Evolutionary conservation across 768 basidiomycete species (phyloP), one percentile per base, ranked within the genome.

Genomic region (Russula abietina): DNA sequence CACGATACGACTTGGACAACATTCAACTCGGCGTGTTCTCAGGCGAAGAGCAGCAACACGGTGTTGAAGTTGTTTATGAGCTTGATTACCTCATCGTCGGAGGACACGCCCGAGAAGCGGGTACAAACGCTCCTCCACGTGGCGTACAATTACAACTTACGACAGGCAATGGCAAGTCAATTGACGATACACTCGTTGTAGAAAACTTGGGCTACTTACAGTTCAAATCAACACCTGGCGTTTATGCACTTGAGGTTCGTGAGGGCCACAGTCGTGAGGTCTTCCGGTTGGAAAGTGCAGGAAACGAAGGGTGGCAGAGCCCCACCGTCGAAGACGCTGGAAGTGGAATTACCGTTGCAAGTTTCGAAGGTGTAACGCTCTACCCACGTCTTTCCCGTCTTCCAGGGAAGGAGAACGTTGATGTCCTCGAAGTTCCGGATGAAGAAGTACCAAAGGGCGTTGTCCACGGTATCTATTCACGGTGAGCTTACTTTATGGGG

Each of bases 191-290:
- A 0, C 89, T 86, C 61, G 87, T 98, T 43, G 91, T 97, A 58
- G 93, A 89, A 5, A 99, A 98, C 71, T 77, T 98, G 6, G 97
- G 97, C 2, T 99, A 99, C 73, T 76, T 98, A 59, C 97, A 99
- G 71, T 94, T 98, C 77, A 93, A 93, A 72, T 88, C 91, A 1
- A 89, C 83, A 57, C 97, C 97, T 0, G 97, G 97, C 1, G 85
- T 91, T 0, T 95, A 89, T 77, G 78, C 80, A 51, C 78, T 98
- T 0, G 85, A 87, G 67, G 93, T 98, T 57, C 82, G 95, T 1
- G 79, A 84, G 36, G 95, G 96, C 0, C 79, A 87, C 22, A 91
- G 92, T 6, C 79, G 83, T 51, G 86, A 93, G 19, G 83, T 98
- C 17, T 98, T 85, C 72, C 76, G 77, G 55, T 79, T 97, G 67